These are phyloP conservation scores for Tylopilus subfusipes DNA, from an alignment of 768 basidiomycete species.

Conservation along the genomic window DNA sequence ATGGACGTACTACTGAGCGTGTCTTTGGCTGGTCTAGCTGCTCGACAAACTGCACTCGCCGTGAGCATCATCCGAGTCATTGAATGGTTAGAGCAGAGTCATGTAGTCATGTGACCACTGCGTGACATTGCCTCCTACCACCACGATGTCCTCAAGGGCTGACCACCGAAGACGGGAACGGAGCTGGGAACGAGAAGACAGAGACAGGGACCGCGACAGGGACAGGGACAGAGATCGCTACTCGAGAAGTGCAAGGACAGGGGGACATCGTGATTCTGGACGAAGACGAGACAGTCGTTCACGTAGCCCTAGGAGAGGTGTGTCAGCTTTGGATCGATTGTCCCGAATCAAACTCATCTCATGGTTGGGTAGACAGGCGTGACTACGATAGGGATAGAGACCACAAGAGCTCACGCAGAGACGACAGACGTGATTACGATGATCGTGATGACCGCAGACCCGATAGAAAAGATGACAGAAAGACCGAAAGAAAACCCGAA, in stretches of 20 bases:
- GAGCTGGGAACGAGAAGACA: slow-evolving; percentile 54
- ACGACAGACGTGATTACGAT: slow-evolving; percentile 31
- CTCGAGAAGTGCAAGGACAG: slow-evolving; percentile 34
- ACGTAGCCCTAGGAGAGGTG: slow-evolving; percentile 35
- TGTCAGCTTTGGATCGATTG: not conserved
- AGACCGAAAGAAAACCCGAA: slow-evolving; percentile 29
- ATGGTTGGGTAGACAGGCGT: slow-evolving; percentile 31
- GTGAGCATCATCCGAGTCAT: slow-evolving; percentile 23
- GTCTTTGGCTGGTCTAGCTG: slow-evolving; percentile 8
- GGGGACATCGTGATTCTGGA: slow-evolving; percentile 33
- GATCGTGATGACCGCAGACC: slow-evolving; percentile 31
- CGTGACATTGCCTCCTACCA: slow-evolving; percentile 32
- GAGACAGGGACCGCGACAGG: slow-evolving; percentile 24
- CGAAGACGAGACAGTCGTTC: slow-evolving; percentile 41
- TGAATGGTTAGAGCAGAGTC: not conserved
- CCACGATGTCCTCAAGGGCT: slow-evolving; percentile 55
- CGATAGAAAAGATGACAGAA: slow-evolving; percentile 33
- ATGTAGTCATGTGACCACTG: slow-evolving; percentile 26
- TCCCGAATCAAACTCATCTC: not conserved
- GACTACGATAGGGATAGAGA: slow-evolving; percentile 38
- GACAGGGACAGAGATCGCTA: slow-evolving; percentile 40
- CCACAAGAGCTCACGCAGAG: slow-evolving; percentile 33
- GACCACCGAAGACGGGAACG: slow-evolving; percentile 57
- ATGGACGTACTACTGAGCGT: slow-evolving; percentile 13
- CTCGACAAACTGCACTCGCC: slow-evolving; percentile 21